Percentiles rank a stretch among this genome's conserved stretches.
These are phyloP conservation scores for Clathrus columnatus DNA, from an alignment of 768 basidiomycete species.

Conservation along the genomic window DNA sequence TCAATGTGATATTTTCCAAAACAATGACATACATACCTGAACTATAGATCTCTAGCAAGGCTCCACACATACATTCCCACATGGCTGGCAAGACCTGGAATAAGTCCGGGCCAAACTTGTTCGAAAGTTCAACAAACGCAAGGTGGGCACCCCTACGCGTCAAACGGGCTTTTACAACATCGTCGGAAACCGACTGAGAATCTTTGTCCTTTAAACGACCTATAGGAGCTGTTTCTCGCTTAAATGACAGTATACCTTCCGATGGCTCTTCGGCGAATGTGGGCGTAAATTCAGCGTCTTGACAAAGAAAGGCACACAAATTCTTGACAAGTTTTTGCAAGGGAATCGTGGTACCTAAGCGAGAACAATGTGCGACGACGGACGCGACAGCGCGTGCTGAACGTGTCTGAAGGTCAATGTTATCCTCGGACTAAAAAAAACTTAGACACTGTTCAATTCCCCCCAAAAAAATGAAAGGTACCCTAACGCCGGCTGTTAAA, in stretches of 20 bases:
- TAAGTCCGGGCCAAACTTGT: constrained; percentile 62
- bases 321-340: constrained; percentile 97
- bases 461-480: constrained; percentile 19
- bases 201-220: constrained; percentile 13
- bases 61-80: constrained; percentile 88
- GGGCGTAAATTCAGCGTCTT: constrained; percentile 83
- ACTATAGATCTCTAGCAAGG: constrained; percentile 58
- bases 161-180: constrained; percentile 54
- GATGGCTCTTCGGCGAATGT: constrained; percentile 55
- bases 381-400: constrained; percentile 80
- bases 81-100: constrained; percentile 82
- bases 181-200: constrained; percentile 35
- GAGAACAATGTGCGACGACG: constrained; percentile 78
- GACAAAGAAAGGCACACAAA: constrained; percentile 91
- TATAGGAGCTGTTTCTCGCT: constrained; percentile 25
- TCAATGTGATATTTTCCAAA: constrained; percentile 1
- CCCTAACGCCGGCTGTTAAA: constrained; percentile 97
- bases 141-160: constrained; percentile 79
- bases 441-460: background rate
- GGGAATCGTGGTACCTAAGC: constrained; percentile 60
- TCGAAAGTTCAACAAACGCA: constrained; percentile 73
- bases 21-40: constrained; percentile 39
- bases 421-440: constrained; percentile 66
- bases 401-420: constrained; percentile 77
- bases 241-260: constrained; percentile 73